A percentile compares a stretch with the other conserved stretches of the same genome.
These are phyloP conservation scores for Paxillus involutus DNA, from an alignment of 768 basidiomycete species.

Conservation along the genomic window DNA sequence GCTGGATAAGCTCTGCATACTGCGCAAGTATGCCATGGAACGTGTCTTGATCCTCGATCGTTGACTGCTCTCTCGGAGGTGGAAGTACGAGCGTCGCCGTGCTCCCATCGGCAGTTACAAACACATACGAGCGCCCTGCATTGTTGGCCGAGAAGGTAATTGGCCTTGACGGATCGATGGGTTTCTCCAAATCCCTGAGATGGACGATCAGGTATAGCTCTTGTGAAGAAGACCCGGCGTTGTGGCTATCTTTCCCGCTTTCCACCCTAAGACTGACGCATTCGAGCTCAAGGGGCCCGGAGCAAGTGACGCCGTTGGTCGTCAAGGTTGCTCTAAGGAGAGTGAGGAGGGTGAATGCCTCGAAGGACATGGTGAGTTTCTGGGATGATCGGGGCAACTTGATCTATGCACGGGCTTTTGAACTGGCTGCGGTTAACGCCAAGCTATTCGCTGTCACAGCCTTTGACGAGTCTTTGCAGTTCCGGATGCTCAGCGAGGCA, in stretches of 20 bases:
- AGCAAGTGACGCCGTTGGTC: slow-evolving; percentile 30
- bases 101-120: slow-evolving; percentile 26
- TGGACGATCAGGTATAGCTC: slow-evolving; percentile 70
- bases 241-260: slow-evolving; percentile 22
- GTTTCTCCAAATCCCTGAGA: slow-evolving; percentile 53
- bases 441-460: no score
- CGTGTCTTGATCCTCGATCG: slow-evolving; percentile 56
- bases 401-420: no score
- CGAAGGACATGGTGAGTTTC: slow-evolving; percentile 14
- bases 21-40: slow-evolving; percentile 69
- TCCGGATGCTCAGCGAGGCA: no score
- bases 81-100: slow-evolving; percentile 27
- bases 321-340: slow-evolving; percentile 49
- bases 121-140: slow-evolving; percentile 2
- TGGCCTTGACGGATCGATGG: slow-evolving; percentile 55
- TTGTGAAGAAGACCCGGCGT: slow-evolving; percentile 37
- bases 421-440: no score
- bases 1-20: slow-evolving; percentile 51
- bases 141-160: slow-evolving; percentile 35
- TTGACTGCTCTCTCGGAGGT: slow-evolving; percentile 29
- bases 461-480: no score
- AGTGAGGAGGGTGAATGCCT: slow-evolving; percentile 57
- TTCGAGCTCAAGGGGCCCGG: slow-evolving; percentile 54
- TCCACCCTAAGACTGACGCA: slow-evolving; percentile 54
- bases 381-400: background rate